Base-by-base conservation (phyloP, 768 basidiomycete genomes). In the Suillus sp. region DNA sequence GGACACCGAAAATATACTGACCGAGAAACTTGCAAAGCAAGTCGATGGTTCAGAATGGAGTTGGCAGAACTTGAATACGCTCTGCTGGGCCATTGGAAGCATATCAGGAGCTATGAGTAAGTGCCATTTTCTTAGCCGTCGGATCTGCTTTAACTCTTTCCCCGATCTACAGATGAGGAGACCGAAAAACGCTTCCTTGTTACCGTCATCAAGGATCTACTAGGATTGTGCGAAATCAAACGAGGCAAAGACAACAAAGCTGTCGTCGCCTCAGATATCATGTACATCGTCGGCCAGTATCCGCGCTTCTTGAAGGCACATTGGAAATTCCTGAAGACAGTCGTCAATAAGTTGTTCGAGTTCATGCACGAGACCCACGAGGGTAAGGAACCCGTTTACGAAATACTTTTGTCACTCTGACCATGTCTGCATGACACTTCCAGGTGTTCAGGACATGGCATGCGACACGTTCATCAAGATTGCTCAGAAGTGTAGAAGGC, bases 401-500 rank as follows among this genome's bases (percentile, higher is more conserved):
- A 60, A 43, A 80, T 72, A 45, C 27, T 55, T n/a, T 65, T 34
- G n/a, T 45, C 42, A 35, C 54, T 51, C 60, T 69, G 30, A 35
- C 4, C 53, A 34, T 42, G 34, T 45, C 55, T 42, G 22, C 35
- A 51, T 65, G 34, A 42, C 30, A 3, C 43, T 35, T 67, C 47
- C 68, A 93, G 94, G 96, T 80, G 97, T 99, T 13, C 97, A 99
- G 76, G 97, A 99, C 79, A 99, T 99, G 97, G 97, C 97, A 53
- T 99, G 97, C 78, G 97, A 99, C 75, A 99, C 97, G 0, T 99
- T 99, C 78, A 99, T 99, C 82, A 99, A 99, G 79, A 99, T 99
- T 69, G 95, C 97, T 27, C 97, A 99, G 75, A 99, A 99, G 77
- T 99, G 96, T 75, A 85, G 95, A 47, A 85, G 96, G 60, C 97